Conservation (phyloP, 2,329 filamentous ascomycete genomes). For the Akanthomyces uredinophilus region DNA sequence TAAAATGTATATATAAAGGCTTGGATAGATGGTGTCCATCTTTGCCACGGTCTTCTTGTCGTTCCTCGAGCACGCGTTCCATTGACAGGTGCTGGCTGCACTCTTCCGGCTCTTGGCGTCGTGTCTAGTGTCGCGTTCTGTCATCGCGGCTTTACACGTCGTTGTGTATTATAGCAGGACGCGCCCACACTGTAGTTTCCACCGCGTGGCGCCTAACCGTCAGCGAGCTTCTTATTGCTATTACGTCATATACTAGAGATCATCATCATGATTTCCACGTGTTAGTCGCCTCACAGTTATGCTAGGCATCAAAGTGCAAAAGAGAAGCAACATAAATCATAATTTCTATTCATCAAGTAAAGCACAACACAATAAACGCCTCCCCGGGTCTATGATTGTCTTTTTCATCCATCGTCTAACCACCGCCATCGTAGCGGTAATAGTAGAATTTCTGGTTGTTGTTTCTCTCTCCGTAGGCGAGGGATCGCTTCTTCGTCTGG, state of each 20-base stretch:
- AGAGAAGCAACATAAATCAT: background rate
- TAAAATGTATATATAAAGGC: too few species aligned
- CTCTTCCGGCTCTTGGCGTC: background rate
- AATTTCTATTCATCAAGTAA: background rate
- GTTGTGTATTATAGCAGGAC: background rate
- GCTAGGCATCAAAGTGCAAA: background rate
- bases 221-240: background rate
- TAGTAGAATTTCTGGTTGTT: slow-evolving; percentile 68
- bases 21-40: too few species aligned
- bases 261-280: background rate
- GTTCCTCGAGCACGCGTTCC: background rate
- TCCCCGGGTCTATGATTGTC: slow-evolving; percentile 8
- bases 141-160: background rate
- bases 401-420: slow-evolving; percentile 26
- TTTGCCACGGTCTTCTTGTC: background rate
- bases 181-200: too few species aligned
- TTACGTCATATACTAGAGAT: background rate
- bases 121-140: background rate
- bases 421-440: slow-evolving; percentile 43
- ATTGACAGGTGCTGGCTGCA: too few species aligned
- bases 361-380: slow-evolving; percentile 11
- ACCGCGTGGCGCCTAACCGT: background rate
- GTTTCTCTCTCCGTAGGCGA: slow-evolving; percentile 63
- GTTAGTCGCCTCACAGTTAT: too few species aligned
- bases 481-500: slow-evolving; percentile 58